phyloP scores from a whole-genome alignment of 208 protist species.

The Zelonia costaricensis region DNA sequence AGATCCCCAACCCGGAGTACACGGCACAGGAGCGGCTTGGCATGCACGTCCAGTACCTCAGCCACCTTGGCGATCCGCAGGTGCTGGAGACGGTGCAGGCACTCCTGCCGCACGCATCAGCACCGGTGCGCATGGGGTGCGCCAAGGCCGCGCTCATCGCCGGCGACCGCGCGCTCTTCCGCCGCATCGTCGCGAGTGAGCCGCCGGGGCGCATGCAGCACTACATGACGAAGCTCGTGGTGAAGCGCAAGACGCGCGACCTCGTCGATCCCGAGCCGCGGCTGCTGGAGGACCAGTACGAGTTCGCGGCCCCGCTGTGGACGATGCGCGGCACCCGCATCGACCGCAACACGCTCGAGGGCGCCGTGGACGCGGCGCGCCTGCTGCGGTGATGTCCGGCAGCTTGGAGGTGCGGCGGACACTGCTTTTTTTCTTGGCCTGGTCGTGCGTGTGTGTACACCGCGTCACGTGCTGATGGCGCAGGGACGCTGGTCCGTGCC shows the following conservation, averaged over 20 bases:
- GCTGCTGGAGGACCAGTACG: constrained; percentile 89
- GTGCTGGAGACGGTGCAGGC: constrained; percentile 54
- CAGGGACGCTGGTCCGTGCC: constrained; percentile 1
- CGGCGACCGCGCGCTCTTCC: constrained; percentile 82
- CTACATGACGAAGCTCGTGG: constrained; percentile 88
- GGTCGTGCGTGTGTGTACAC: background rate
- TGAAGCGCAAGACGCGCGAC: constrained; percentile 89
- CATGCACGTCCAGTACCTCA: constrained; percentile 91
- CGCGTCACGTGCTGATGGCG: too few species aligned
- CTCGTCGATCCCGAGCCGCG: constrained; percentile 77
- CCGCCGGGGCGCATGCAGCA: constrained; percentile 85
- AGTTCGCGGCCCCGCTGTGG: constrained; percentile 89
- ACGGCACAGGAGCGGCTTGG: constrained; percentile 78
- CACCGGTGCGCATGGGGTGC: constrained; percentile 90
- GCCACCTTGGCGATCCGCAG: constrained; percentile 78
- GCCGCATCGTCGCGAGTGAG: constrained; percentile 81
- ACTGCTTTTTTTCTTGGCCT: background rate
- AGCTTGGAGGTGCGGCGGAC: background rate
- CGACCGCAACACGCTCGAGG: constrained; percentile 87
- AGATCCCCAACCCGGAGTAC: constrained; percentile 92
- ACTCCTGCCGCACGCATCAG: constrained; percentile 54
- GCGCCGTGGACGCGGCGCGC: constrained; percentile 57
- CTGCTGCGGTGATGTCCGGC: constrained; percentile 28
- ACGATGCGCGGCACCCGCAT: constrained; percentile 87
- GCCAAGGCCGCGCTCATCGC: constrained; percentile 90